phyloP scores from a whole-genome alignment of 257 asterid genomes.

The Nicotiana otophora region DNA sequence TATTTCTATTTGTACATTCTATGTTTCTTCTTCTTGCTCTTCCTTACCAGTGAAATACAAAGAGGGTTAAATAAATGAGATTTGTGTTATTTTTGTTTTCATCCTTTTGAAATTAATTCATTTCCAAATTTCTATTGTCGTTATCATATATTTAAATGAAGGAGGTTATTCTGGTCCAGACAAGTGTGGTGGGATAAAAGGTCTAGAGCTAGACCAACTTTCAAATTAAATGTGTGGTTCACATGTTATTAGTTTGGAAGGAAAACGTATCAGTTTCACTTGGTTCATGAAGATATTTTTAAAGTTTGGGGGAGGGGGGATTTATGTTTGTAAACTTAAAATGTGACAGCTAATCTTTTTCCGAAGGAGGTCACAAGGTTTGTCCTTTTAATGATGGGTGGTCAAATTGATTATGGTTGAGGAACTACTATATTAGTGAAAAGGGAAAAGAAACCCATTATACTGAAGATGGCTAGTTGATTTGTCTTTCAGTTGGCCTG shows the following conservation, averaged over 20 bases:
- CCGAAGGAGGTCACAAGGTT: not conserved
- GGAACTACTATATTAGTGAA: not conserved
- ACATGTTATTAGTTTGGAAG: not conserved
- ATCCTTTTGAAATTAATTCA: not conserved
- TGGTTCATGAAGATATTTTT: not conserved
- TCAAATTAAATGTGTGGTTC: not conserved
- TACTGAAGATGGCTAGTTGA: not conserved
- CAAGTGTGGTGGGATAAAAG: not conserved
- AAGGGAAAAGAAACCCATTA: not conserved
- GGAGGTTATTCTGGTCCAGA: not conserved
- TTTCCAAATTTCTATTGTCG: not conserved
- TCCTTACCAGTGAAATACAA: not conserved
- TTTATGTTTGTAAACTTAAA: not conserved
- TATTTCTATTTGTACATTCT: not conserved
- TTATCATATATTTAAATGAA: not conserved
- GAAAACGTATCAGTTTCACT: not conserved
- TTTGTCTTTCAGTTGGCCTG: conserved; percentile 57
- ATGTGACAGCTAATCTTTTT: not conserved
- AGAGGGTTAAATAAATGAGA: not conserved
- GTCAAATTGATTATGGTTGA: conserved; percentile 1
- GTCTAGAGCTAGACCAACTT: not conserved
- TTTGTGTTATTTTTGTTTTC: not conserved
- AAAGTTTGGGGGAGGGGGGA: not conserved
- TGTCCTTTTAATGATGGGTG: not conserved
- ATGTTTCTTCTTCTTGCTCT: not conserved